Percentiles rank a stretch among this genome's conserved stretches.
phyloP scores from a whole-genome alignment of 2,329 filamentous ascomycete species.

The Beauveria brongniartii region DNA sequence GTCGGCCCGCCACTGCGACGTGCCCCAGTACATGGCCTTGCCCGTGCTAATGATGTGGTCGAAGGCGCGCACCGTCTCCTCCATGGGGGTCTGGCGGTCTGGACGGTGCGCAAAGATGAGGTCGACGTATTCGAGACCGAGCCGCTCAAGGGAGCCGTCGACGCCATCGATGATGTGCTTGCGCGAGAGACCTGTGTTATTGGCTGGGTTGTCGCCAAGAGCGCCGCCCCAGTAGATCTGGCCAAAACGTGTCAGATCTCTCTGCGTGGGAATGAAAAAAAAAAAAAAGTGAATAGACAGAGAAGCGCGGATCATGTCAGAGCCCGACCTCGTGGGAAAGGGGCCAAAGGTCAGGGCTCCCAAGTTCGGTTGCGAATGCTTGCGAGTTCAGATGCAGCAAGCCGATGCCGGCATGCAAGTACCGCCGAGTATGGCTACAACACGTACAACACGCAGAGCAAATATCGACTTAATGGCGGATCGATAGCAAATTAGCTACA shows the following conservation, averaged over 20 bases:
- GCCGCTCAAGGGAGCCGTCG: constrained; percentile 47
- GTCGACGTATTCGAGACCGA: constrained; percentile 55
- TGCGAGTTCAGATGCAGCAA: too few species aligned
- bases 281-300: too few species aligned
- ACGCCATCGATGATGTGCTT: constrained; percentile 65
- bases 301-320: too few species aligned
- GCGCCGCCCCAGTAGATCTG: constrained; percentile 57
- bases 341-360: too few species aligned
- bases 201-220: constrained; percentile 53
- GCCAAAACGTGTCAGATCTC: not conserved
- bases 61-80: constrained; percentile 63
- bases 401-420: too few species aligned
- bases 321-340: not conserved
- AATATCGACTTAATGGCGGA: too few species aligned
- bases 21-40: constrained; percentile 65
- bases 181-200: constrained; percentile 58
- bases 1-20: constrained; percentile 58
- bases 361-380: too few species aligned
- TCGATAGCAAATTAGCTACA: too few species aligned
- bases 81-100: constrained; percentile 60
- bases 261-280: too few species aligned
- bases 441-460: too few species aligned
- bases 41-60: constrained; percentile 61
- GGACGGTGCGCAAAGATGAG: constrained; percentile 62
- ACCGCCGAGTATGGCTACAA: too few species aligned